These are phyloP conservation scores for Postia placenta DNA, from an alignment of 768 basidiomycete species.

Conservation along the genomic window DNA sequence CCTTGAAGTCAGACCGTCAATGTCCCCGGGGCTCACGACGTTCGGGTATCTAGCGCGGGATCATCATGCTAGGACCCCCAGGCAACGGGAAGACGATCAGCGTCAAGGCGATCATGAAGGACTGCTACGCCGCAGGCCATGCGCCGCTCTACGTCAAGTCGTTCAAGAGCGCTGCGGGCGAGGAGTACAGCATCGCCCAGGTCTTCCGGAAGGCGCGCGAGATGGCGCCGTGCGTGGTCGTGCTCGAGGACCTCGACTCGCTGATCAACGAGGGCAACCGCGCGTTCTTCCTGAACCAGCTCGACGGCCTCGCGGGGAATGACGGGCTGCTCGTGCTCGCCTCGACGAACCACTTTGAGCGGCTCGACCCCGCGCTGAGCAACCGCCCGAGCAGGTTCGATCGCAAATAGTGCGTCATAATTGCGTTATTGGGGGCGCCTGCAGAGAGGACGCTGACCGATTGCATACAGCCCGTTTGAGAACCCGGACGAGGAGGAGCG, in stretches of 20 bases:
- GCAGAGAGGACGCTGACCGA: background rate
- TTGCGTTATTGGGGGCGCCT: background rate
- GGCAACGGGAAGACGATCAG: slow-evolving; percentile 85
- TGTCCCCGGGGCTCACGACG: background rate
- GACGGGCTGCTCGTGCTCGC: slow-evolving; percentile 74
- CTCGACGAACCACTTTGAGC: slow-evolving; percentile 81
- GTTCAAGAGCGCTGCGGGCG: slow-evolving; percentile 61
- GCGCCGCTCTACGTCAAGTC: slow-evolving; percentile 77
- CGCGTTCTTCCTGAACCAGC: slow-evolving; percentile 84
- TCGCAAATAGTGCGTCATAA: slow-evolving; percentile 63
- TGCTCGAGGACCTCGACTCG: slow-evolving; percentile 69
- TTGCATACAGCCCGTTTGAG: slow-evolving; percentile 51
- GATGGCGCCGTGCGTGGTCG: slow-evolving; percentile 57
- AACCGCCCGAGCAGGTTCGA: slow-evolving; percentile 81
- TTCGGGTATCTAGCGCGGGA: slow-evolving; percentile 55
- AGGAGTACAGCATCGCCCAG: slow-evolving; percentile 60
- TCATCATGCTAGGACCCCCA: slow-evolving; percentile 79
- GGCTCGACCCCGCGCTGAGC: slow-evolving; percentile 71
- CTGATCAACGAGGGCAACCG: slow-evolving; percentile 73
- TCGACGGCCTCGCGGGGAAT: slow-evolving; percentile 76
- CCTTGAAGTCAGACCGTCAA: no score
- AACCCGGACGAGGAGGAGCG: slow-evolving; percentile 64
- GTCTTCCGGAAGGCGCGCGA: slow-evolving; percentile 74
- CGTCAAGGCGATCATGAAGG: slow-evolving; percentile 78
- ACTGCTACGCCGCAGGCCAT: slow-evolving; percentile 53